Percentiles rank a stretch among this genome's conserved stretches.
Conservation (phyloP, 164 flowering plant genomes). For the Chimonanthus salicifolius region DNA sequence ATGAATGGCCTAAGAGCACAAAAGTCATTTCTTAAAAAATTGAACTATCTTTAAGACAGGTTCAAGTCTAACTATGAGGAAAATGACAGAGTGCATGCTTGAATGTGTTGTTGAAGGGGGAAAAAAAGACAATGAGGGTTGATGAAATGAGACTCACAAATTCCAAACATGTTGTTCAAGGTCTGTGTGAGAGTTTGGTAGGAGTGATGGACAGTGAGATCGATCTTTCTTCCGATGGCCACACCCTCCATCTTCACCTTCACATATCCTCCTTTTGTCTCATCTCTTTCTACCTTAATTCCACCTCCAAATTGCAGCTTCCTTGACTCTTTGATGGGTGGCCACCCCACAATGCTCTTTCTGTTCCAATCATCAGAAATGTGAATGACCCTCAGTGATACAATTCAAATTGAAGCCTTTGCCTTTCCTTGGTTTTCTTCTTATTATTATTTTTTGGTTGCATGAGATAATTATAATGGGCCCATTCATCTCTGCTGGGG, state of each 20-base stretch:
- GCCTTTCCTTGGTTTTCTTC: too few relatives aligned
- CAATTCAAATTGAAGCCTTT: too few relatives aligned
- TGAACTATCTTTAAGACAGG: too few relatives aligned
- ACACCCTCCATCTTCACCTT: conserved; percentile 78
- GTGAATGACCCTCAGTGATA: too few relatives aligned
- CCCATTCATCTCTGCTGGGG: neutral
- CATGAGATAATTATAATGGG: neutral
- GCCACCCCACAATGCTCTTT: conserved; percentile 39
- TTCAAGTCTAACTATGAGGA: too few relatives aligned
- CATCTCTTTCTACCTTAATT: neutral
- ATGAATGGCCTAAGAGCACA: too few relatives aligned
- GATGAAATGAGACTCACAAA: conserved; percentile 22
- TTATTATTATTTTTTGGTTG: too few relatives aligned
- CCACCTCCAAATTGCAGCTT: conserved; percentile 12
- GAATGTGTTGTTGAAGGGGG: too few relatives aligned
- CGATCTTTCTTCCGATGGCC: conserved; percentile 53
- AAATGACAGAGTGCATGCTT: too few relatives aligned
- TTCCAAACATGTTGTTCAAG: conserved; percentile 43
- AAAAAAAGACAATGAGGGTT: too few relatives aligned
- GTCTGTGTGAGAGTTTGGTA: conserved; percentile 31
- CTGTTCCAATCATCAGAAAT: neutral
- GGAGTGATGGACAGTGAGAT: conserved; percentile 32
- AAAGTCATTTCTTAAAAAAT: too few relatives aligned
- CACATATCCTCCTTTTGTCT: conserved; percentile 18
- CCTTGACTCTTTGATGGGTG: conserved; percentile 42